phyloP scores from a whole-genome alignment of 768 basidiomycete species.

The Psilocybe tampanensis region DNA sequence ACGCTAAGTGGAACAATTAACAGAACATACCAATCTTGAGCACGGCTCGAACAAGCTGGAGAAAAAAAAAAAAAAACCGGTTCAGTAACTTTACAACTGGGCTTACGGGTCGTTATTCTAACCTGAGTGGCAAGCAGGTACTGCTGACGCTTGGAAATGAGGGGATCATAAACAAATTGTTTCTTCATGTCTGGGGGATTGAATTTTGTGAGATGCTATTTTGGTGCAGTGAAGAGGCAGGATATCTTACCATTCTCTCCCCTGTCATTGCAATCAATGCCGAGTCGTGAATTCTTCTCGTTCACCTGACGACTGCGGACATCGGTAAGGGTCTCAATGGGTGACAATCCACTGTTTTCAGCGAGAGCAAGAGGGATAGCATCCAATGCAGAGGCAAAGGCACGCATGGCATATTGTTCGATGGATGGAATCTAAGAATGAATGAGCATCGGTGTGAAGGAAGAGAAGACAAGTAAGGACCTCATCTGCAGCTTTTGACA shows the following conservation, averaged over 20 bases:
- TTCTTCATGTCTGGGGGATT: slow-evolving; percentile 85
- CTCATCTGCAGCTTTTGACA: slow-evolving; percentile 93
- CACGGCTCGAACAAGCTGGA: slow-evolving; percentile 79
- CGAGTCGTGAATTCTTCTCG: slow-evolving; percentile 83
- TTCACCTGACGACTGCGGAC: slow-evolving; percentile 92
- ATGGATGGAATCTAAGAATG: slow-evolving; percentile 81
- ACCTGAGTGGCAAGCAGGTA: slow-evolving; percentile 97
- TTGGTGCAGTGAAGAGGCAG: background rate
- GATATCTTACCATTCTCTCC: slow-evolving; percentile 79
- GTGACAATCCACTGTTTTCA: slow-evolving; percentile 95
- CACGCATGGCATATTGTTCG: slow-evolving; percentile 99
- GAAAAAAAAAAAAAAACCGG: slow-evolving; percentile 12
- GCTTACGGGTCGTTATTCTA: slow-evolving; percentile 18
- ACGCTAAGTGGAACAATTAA: background rate
- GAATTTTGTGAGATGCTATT: background rate
- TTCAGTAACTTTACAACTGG: background rate
- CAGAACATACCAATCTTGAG: slow-evolving; percentile 76
- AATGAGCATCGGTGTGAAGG: background rate
- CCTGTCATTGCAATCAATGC: slow-evolving; percentile 89
- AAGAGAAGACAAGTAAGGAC: slow-evolving; percentile 36
- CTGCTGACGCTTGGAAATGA: slow-evolving; percentile 97
- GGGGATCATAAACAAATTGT: slow-evolving; percentile 95
- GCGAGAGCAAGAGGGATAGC: slow-evolving; percentile 95
- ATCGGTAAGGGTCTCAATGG: slow-evolving; percentile 95
- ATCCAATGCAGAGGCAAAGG: slow-evolving; percentile 95